These are phyloP conservation scores for Diplosphaera chodatii DNA, from an alignment of 139 green algal species.

Conservation along the genomic window DNA sequence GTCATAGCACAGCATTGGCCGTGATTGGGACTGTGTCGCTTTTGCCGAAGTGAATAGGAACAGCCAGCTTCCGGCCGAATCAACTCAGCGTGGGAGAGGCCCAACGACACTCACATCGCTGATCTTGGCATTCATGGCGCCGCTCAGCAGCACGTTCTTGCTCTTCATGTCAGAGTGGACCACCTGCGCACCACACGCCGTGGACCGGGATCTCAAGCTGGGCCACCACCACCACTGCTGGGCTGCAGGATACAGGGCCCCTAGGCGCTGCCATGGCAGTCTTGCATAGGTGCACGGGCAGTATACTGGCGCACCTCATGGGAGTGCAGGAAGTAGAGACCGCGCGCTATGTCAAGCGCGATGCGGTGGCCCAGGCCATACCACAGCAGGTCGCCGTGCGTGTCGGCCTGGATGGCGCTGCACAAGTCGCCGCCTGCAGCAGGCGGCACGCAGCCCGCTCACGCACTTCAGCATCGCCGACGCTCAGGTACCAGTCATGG, in stretches of 20 bases:
- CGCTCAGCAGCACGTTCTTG: background rate
- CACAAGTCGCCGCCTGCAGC: slow-evolving; percentile 8
- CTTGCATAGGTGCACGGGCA: no score
- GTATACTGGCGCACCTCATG: slow-evolving; percentile 2
- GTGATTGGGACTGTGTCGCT: no score
- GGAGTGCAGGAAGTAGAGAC: slow-evolving; percentile 13
- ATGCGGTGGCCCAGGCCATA: slow-evolving; percentile 4
- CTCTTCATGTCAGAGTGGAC: background rate
- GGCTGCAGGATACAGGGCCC: no score
- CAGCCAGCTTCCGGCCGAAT: no score
- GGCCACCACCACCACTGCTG: no score
- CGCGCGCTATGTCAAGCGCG: slow-evolving; percentile 10
- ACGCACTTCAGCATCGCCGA: background rate
- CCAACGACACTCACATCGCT: background rate
- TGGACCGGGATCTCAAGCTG: no score
- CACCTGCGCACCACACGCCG: background rate
- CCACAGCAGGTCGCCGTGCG: slow-evolving; percentile 3
- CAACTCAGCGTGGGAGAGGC: no score
- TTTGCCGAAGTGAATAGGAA: no score
- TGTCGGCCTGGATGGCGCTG: slow-evolving; percentile 3
- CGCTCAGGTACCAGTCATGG: background rate
- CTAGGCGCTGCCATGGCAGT: no score
- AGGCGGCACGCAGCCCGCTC: no score
- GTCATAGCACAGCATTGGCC: no score
- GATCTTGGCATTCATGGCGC: background rate